A percentile compares a stretch with the other conserved stretches of the same genome.
Conservation (phyloP, 2,329 filamentous ascomycete species). For the Trichoderma polysporum region DNA sequence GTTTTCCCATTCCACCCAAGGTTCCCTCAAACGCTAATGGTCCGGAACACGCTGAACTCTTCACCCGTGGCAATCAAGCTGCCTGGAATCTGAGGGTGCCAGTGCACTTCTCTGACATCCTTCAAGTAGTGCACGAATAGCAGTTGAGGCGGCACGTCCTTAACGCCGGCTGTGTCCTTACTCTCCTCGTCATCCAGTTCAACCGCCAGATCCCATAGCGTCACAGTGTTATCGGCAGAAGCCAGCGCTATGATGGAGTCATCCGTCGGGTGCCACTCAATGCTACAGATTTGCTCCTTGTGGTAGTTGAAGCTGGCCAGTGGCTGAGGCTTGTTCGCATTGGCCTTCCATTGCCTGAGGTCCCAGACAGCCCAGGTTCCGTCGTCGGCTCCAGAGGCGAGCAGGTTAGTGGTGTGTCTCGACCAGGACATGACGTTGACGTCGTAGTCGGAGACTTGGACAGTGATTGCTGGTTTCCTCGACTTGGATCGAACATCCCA, state of each 20-base stretch:
- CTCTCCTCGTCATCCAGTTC: slow-evolving; percentile 97
- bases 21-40: slow-evolving; percentile 67
- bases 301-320: slow-evolving; percentile 96
- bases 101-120: slow-evolving; percentile 92
- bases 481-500: slow-evolving; percentile 95
- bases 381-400: slow-evolving; percentile 90
- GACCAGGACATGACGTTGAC: slow-evolving; percentile 99
- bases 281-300: slow-evolving; percentile 90
- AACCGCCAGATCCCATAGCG: slow-evolving; percentile 93
- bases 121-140: slow-evolving; percentile 97
- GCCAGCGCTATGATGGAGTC: slow-evolving; percentile 94
- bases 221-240: slow-evolving; percentile 89
- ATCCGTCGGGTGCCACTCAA: slow-evolving; percentile 97
- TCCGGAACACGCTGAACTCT: slow-evolving; percentile 82
- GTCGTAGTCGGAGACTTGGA: slow-evolving; percentile 79
- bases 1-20: background rate
- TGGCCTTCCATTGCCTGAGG: slow-evolving; percentile 82
- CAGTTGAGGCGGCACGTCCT: slow-evolving; percentile 90
- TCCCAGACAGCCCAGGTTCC: slow-evolving; percentile 97
- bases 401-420: slow-evolving; percentile 78
- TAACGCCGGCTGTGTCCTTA: slow-evolving; percentile 79
- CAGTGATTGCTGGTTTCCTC: slow-evolving; percentile 80
- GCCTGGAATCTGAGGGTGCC: slow-evolving; percentile 95
- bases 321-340: slow-evolving; percentile 64
- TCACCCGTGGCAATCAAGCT: slow-evolving; percentile 86